Percentiles rank a stretch among this genome's conserved stretches.
Evolutionary conservation across 2,329 filamentous ascomycete species (phyloP).

Genomic region (Penicillium sp.): DNA sequence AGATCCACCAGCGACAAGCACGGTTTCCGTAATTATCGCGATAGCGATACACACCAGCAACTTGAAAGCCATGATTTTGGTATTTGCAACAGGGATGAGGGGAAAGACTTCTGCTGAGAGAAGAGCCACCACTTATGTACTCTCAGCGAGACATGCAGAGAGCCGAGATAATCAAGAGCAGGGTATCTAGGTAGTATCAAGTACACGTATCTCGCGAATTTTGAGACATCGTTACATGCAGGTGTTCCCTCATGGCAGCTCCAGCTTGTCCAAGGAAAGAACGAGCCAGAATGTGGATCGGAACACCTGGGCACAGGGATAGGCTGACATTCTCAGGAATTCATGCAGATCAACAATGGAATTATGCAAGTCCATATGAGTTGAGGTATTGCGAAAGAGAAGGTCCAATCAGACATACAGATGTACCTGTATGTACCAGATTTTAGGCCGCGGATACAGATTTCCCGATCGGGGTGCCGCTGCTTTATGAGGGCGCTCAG

Average conservation of each 20-base stretch:
- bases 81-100: neutral
- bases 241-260: neutral
- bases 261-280: neutral
- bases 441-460: no score
- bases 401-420: conserved; percentile 14
- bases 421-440: neutral
- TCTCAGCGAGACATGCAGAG: neutral
- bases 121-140: neutral
- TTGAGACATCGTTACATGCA: neutral
- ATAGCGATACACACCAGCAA: conserved; percentile 14
- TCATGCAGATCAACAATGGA: neutral
- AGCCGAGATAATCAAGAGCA: neutral
- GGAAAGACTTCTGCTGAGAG: neutral
- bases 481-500: no score
- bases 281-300: neutral
- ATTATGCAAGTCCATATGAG: neutral
- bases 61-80: conserved; percentile 9
- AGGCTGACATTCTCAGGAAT: neutral
- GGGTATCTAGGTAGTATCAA: neutral
- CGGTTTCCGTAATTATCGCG: conserved; percentile 17
- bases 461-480: no score
- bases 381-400: neutral
- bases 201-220: neutral
- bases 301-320: conserved; percentile 1
- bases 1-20: conserved; percentile 36